These are phyloP conservation scores for Leucosporidium scottii DNA, from an alignment of 768 basidiomycete species.

Conservation along the genomic window DNA sequence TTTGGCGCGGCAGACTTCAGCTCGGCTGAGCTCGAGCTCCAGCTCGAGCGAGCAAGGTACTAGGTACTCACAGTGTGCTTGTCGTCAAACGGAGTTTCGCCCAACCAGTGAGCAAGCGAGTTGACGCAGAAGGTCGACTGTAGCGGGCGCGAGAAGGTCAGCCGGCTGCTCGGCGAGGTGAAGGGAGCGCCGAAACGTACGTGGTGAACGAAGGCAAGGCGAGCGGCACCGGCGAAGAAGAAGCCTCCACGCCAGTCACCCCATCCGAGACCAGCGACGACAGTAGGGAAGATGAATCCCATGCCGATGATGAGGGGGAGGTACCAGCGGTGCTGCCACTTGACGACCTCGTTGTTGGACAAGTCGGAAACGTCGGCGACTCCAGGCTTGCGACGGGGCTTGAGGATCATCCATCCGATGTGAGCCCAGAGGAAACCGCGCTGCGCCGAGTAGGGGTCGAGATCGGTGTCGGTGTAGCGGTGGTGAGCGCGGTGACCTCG, in stretches of 20 bases:
- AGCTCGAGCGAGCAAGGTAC: too few species aligned
- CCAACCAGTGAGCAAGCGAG: constrained; percentile 78
- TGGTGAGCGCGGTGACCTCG: constrained; percentile 82
- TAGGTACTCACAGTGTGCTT: constrained; percentile 57
- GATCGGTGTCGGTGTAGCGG: constrained; percentile 70
- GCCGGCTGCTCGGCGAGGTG: neutral
- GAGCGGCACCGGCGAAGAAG: constrained; percentile 66
- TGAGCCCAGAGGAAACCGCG: constrained; percentile 73
- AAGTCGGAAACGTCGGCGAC: constrained; percentile 67
- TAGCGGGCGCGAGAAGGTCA: neutral
- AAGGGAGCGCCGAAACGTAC: constrained; percentile 47
- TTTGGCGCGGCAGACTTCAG: too few species aligned
- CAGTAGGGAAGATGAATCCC: constrained; percentile 62
- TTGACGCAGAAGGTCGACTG: constrained; percentile 84
- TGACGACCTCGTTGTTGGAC: constrained; percentile 59
- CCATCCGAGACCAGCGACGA: constrained; percentile 65
- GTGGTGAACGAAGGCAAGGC: constrained; percentile 72
- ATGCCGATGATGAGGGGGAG: constrained; percentile 57
- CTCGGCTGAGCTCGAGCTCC: too few species aligned
- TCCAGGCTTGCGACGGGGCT: constrained; percentile 64
- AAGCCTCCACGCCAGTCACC: constrained; percentile 68
- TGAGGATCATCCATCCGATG: constrained; percentile 76
- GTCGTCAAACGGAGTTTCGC: constrained; percentile 74
- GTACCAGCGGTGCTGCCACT: constrained; percentile 72
- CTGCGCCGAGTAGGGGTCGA: constrained; percentile 75